A percentile compares a stretch with the other conserved stretches of the same genome.
phyloP scores from a whole-genome alignment of 495 filamentous ascomycete species.

The Podospora fimiseda region DNA sequence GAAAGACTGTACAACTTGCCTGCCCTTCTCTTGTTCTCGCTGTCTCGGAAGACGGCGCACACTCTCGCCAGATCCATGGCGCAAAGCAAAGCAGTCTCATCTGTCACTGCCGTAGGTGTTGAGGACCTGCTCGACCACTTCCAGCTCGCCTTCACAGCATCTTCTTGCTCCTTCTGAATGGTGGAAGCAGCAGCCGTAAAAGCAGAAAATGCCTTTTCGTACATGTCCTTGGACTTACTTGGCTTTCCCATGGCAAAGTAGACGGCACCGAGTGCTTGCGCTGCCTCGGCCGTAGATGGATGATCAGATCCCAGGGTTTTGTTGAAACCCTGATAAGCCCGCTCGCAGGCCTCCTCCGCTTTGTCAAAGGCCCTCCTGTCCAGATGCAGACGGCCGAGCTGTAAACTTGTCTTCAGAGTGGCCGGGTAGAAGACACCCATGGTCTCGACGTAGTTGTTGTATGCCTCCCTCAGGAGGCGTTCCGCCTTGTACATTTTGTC shows the following conservation, averaged over 20 bases:
- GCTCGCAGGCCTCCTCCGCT: background rate
- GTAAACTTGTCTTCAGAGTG: background rate
- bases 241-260: background rate
- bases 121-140: background rate
- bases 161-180: background rate
- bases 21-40: background rate
- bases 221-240: background rate
- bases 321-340: background rate
- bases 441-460: background rate
- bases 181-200: background rate
- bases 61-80: background rate
- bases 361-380: background rate
- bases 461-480: background rate
- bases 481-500: background rate
- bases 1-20: background rate
- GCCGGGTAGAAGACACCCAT: background rate
- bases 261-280: background rate
- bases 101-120: background rate
- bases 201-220: background rate
- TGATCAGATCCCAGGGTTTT: background rate
- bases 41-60: background rate
- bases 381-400: background rate
- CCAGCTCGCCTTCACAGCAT: background rate
- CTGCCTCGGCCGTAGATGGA: background rate
- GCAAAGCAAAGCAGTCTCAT: background rate